Percentiles rank a stretch among this genome's conserved stretches.
Conservation (phyloP, 2,329 filamentous ascomycete genomes). For the Akanthomyces muscarius region DNA sequence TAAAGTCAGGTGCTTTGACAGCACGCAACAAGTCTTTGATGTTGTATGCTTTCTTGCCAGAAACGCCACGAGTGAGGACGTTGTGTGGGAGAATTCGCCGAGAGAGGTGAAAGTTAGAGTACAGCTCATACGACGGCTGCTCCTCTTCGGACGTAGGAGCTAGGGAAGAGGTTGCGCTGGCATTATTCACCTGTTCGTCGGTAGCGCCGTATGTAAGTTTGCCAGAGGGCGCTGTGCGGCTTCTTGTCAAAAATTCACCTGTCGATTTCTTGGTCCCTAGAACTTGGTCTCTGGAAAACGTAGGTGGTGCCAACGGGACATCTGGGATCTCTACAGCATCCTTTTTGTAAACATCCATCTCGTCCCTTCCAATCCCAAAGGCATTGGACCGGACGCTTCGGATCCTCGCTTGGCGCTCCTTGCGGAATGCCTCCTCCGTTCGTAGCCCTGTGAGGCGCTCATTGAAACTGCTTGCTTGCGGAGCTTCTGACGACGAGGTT, state of each 20-base stretch:
- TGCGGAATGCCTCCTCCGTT: slow-evolving; percentile 47
- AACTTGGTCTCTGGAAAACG: slow-evolving; percentile 63
- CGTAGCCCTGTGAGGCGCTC: slow-evolving; percentile 75
- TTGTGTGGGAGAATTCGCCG: slow-evolving; percentile 79
- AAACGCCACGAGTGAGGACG: slow-evolving; percentile 71
- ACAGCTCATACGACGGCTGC: slow-evolving; percentile 69
- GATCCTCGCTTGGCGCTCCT: slow-evolving; percentile 50
- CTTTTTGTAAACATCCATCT: slow-evolving; percentile 57
- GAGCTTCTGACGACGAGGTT: slow-evolving; percentile 24
- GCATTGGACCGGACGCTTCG: slow-evolving; percentile 50
- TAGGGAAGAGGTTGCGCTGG: slow-evolving; percentile 13
- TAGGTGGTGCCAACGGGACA: slow-evolving; percentile 42
- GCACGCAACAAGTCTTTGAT: slow-evolving; percentile 77
- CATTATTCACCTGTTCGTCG: slow-evolving; percentile 18
- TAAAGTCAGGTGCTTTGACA: slow-evolving; percentile 79
- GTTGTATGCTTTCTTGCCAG: slow-evolving; percentile 70
- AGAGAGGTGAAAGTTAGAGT: slow-evolving; percentile 79
- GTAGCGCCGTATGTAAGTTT: slow-evolving; percentile 16
- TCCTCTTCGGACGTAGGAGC: slow-evolving; percentile 26
- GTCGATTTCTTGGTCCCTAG: slow-evolving; percentile 31
- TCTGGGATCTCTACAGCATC: slow-evolving; percentile 53
- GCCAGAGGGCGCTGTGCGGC: slow-evolving; percentile 35
- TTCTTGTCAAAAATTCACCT: slow-evolving; percentile 36
- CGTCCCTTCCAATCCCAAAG: slow-evolving; percentile 54
- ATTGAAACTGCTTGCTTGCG: slow-evolving; percentile 64